phyloP scores from a whole-genome alignment of 306 rosid species.

The Lagenaria siceraria region DNA sequence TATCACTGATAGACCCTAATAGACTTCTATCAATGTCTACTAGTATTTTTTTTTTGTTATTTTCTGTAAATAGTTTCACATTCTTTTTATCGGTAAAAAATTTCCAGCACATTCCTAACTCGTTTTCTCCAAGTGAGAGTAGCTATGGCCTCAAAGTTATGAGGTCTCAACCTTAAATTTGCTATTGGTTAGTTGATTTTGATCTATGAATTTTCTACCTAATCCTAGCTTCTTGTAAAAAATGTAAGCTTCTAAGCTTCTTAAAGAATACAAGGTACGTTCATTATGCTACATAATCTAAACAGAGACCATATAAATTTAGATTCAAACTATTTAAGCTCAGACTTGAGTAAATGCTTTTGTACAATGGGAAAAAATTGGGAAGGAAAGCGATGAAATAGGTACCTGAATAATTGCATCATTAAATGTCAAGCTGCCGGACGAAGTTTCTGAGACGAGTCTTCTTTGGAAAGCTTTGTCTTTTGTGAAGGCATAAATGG shows the following conservation, averaged over 20 bases:
- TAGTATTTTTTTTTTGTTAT: too few species aligned
- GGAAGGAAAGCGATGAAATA: background rate
- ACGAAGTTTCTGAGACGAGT: slow-evolving; percentile 54
- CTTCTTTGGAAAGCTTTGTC: slow-evolving; percentile 35
- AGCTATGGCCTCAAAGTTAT: background rate
- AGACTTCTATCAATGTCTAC: too few species aligned
- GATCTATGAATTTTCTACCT: background rate
- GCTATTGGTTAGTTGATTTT: background rate
- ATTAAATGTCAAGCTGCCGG: slow-evolving; percentile 45
- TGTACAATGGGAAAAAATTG: background rate
- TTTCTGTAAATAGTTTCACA: too few species aligned
- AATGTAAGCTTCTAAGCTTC: background rate
- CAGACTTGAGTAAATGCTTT: background rate
- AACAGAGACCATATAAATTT: background rate
- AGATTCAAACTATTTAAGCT: background rate
- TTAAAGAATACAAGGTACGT: background rate
- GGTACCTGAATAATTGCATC: slow-evolving; percentile 60
- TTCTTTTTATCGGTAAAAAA: too few species aligned
- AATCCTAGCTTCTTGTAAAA: background rate
- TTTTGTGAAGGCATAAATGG: slow-evolving; percentile 56
- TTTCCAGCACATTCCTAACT: background rate
- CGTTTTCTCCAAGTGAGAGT: background rate
- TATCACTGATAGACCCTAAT: too few species aligned
- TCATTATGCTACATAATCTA: background rate
- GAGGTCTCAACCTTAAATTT: background rate